Evolutionary conservation across 1,284 basidiomycete genomes (phyloP).

Genomic region (Cystobasidiaceae sp.): DNA sequence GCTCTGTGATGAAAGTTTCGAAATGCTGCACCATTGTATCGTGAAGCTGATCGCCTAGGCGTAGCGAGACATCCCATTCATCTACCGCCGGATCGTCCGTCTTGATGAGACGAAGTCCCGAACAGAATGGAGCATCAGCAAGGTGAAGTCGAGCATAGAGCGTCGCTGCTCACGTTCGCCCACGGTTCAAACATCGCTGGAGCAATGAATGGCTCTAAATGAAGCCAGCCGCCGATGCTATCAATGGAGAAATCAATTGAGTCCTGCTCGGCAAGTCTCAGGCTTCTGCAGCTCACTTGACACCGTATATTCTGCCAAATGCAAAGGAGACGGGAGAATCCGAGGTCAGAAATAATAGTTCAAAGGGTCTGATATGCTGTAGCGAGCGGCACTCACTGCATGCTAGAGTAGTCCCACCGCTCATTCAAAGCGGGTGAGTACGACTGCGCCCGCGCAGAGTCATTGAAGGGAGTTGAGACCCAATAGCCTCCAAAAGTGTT

Average conservation of each 20-base stretch:
- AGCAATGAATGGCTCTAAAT: constrained; percentile 77
- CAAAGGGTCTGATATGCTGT: not conserved
- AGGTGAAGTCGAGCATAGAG: too few species aligned
- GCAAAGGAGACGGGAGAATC: not conserved
- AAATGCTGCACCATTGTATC: constrained; percentile 63
- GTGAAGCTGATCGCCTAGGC: constrained; percentile 60
- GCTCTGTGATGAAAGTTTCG: constrained; percentile 75
- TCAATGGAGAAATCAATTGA: not conserved
- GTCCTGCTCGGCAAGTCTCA: not conserved
- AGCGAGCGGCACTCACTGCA: constrained; percentile 55
- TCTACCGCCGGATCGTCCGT: constrained; percentile 56
- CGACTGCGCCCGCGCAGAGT: constrained; percentile 57
- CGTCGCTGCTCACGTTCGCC: constrained; percentile 45
- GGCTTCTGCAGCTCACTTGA: constrained; percentile 39
- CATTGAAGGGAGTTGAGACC: constrained; percentile 63
- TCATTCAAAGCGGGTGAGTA: constrained; percentile 45
- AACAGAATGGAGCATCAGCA: not conserved
- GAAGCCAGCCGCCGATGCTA: constrained; percentile 64
- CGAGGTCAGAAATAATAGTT: not conserved
- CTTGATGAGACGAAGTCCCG: constrained; percentile 29
- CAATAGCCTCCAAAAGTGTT: constrained; percentile 46
- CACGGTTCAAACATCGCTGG: constrained; percentile 77
- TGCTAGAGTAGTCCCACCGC: constrained; percentile 45
- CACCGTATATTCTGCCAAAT: constrained; percentile 35
- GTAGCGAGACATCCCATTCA: constrained; percentile 66